Evolutionary conservation across 371 early-diverging fungal species (phyloP).

Genomic region (Mucor mucedo): DNA sequence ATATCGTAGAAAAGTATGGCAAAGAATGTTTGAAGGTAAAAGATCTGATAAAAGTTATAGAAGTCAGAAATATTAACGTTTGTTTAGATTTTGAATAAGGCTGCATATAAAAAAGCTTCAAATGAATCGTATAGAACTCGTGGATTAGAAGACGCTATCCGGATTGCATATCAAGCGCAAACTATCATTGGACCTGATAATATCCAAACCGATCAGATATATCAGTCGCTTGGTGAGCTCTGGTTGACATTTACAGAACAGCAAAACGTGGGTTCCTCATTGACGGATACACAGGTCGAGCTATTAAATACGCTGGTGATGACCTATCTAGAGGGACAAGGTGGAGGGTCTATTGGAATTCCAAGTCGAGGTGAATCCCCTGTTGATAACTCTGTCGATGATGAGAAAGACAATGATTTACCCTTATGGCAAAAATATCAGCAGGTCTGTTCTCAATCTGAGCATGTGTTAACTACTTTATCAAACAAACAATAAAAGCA

Average conservation of each 20-base stretch:
- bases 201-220: constrained; percentile 26
- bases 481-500: constrained; percentile 9
- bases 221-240: constrained; percentile 32
- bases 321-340: constrained; percentile 45
- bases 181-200: constrained; percentile 40
- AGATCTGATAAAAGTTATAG: background rate
- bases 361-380: constrained; percentile 7
- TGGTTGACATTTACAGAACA: constrained; percentile 50
- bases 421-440: constrained; percentile 25
- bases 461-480: background rate
- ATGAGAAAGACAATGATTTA: background rate
- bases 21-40: constrained; percentile 40
- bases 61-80: background rate
- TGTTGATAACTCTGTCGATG: background rate
- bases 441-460: constrained; percentile 2
- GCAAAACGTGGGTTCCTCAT: background rate
- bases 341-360: background rate
- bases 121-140: constrained; percentile 39
- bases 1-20: constrained; percentile 27
- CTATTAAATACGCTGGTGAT: constrained; percentile 45
- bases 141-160: constrained; percentile 47
- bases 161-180: constrained; percentile 43
- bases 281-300: constrained; percentile 35
- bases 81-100: constrained; percentile 29
- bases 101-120: constrained; percentile 37